Percentiles rank a stretch among this genome's conserved stretches.
Conservation (phyloP, 139 green algal genomes). For the Coelastrella sp. region DNA sequence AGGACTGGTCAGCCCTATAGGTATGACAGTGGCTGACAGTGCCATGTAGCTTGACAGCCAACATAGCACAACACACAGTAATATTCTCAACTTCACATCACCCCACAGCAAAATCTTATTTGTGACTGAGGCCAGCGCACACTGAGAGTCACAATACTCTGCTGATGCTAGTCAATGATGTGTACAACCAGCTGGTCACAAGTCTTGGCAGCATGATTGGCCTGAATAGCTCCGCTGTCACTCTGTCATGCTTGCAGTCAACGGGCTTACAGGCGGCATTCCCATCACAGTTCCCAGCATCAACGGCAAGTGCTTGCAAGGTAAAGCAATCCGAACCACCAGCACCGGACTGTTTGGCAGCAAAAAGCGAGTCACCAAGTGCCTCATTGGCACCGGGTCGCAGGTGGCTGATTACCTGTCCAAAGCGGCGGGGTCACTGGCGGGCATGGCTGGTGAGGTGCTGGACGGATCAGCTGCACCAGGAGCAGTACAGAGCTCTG, state of each 20-base stretch:
- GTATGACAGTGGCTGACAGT: background rate
- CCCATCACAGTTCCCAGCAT: constrained; percentile 17
- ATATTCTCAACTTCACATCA: no score
- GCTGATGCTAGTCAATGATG: no score
- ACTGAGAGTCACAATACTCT: no score
- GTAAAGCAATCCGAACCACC: background rate
- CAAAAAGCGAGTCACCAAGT: background rate
- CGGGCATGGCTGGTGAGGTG: background rate
- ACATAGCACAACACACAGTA: no score
- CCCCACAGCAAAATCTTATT: no score
- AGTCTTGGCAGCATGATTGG: no score
- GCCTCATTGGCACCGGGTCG: constrained; percentile 18
- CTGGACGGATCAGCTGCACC: background rate
- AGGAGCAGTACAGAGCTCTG: background rate
- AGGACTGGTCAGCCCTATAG: background rate
- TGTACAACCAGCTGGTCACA: no score
- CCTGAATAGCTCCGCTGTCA: no score
- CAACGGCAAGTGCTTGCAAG: constrained; percentile 4
- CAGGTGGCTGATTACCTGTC: constrained; percentile 9
- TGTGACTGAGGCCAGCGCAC: no score
- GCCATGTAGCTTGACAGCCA: no score
- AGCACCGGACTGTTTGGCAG: background rate
- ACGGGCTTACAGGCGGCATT: constrained; percentile 19
- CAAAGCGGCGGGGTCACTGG: constrained; percentile 14
- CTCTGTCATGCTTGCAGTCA: constrained; percentile 3